Evolutionary conservation across 306 rosid genomes (phyloP).

Genomic region (Potentilla sterilis): DNA sequence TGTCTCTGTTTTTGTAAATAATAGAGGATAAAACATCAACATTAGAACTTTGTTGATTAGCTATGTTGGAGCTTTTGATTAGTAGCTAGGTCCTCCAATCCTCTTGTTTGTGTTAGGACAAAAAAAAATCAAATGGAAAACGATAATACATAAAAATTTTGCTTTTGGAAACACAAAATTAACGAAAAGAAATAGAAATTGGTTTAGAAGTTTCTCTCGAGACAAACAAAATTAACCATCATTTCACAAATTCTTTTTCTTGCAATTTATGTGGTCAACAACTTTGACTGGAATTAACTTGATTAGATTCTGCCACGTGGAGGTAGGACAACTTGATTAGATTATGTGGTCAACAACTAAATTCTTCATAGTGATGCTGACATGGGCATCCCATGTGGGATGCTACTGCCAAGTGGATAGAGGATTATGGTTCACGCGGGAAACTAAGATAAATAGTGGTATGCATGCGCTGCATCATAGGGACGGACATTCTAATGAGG

Average conservation of each 20-base stretch:
- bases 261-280: constrained; percentile 7
- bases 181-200: not conserved
- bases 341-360: no score
- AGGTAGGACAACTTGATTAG: no score
- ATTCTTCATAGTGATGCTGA: constrained; percentile 4
- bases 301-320: constrained; percentile 29
- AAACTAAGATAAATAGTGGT: no score
- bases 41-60: not conserved
- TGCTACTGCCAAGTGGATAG: constrained; percentile 21
- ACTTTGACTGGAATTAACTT: constrained; percentile 16
- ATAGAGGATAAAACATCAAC: not conserved
- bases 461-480: no score
- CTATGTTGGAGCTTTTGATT: not conserved
- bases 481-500: no score
- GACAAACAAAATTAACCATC: constrained; percentile 19
- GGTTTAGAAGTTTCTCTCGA: constrained; percentile 9
- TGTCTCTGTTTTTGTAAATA: no score
- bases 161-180: not conserved
- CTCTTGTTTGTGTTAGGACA: not conserved
- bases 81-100: constrained; percentile 1
- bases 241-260: not conserved
- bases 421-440: not conserved
- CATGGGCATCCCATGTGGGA: constrained; percentile 34
- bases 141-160: not conserved
- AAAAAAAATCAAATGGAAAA: not conserved